Evolutionary conservation across 2,329 filamentous ascomycete species (phyloP), one percentile per base, ranked within the genome.

Genomic region (Cryoendolithus antarcticus): DNA sequence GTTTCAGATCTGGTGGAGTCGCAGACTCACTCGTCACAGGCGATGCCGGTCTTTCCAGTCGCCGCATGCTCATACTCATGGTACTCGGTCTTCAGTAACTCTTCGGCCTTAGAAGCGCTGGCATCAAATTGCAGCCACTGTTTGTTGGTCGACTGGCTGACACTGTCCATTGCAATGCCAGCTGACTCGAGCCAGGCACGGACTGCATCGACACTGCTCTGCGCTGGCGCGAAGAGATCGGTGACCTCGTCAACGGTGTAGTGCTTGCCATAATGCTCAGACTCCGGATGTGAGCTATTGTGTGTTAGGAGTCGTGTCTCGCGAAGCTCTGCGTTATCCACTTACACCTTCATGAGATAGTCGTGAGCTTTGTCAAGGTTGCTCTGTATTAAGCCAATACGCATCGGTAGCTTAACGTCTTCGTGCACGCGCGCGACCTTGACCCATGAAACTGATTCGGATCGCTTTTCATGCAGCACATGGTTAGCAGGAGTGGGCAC

Each of bases 101-200:
- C 53, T 53, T 76, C 72, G 5, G 69, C 64, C 50, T 77, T 69
- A 29, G 63, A 58, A 3, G 69, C 67, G 4, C 70, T 70, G 6
- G 71, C 70, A 40, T 73, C 64, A 49, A 77, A 74, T 8, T 63
- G 58, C 12, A 76, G 50, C 70, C 72, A 76, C 35, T 67, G 67
- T 38, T 67, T 64, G 21, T 67, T 67, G 32, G 63, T 61, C 0
- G 72, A 71, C 32, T 72, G 64, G 30, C 57, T 58, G 32, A 77
- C 61, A 4, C 70, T 63, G 3, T 60, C 58, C 2, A 54, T 52
- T n/a, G 62, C 50, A 32, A 79, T 71, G 5, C 74, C 75, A 15
- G 67, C 64, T 4, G 57, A 53, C 12, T 62, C 54, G n/a, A 78
- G 62, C 74, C 74, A 79, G 6, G 60, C 48, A 48, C 65, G 64